These are phyloP conservation scores for Cyclostephanos tholiformis DNA, from an alignment of 108 stramenopile genomes.

Conservation along the genomic window DNA sequence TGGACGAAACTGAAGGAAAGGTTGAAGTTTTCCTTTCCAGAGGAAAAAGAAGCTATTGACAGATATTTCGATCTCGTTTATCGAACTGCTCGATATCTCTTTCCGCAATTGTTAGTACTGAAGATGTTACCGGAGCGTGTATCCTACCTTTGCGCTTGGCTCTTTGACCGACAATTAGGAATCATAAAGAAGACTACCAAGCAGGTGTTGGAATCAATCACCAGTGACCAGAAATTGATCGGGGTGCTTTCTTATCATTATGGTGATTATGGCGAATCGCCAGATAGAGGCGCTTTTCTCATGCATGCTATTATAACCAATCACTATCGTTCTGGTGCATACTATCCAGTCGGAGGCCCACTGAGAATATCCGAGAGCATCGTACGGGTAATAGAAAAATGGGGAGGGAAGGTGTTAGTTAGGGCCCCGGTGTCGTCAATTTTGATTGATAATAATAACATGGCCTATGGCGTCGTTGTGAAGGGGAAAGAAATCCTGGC, in stretches of 20 bases:
- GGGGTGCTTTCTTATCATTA: slow-evolving; percentile 35
- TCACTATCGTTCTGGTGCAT: slow-evolving; percentile 33
- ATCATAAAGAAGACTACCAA: slow-evolving; percentile 33
- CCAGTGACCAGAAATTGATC: slow-evolving; percentile 32
- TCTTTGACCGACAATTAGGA: not conserved
- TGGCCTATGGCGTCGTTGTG: slow-evolving; percentile 39
- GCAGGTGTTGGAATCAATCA: slow-evolving; percentile 33
- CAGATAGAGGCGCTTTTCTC: slow-evolving; percentile 18
- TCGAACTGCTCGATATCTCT: not conserved
- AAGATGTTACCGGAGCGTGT: slow-evolving; percentile 26
- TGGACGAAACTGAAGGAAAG: slow-evolving; percentile 34
- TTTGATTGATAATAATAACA: slow-evolving; percentile 36
- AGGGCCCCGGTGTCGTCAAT: slow-evolving; percentile 36
- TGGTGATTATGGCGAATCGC: slow-evolving; percentile 44
- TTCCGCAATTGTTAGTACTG: slow-evolving; percentile 17
- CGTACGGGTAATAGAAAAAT: slow-evolving; percentile 10
- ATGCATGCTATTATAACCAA: slow-evolving; percentile 34
- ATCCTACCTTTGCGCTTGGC: slow-evolving; percentile 5
- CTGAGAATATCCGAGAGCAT: slow-evolving; percentile 27
- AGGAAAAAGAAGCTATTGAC: slow-evolving; percentile 34
- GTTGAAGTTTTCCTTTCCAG: slow-evolving; percentile 28
- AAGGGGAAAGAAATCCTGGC: slow-evolving; percentile 39
- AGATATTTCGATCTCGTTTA: slow-evolving; percentile 21
- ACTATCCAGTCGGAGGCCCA: slow-evolving; percentile 44
- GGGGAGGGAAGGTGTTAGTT: slow-evolving; percentile 32